These are phyloP conservation scores for Diaporthe amygdali DNA, from an alignment of 2,329 filamentous ascomycete species.

Conservation along the genomic window DNA sequence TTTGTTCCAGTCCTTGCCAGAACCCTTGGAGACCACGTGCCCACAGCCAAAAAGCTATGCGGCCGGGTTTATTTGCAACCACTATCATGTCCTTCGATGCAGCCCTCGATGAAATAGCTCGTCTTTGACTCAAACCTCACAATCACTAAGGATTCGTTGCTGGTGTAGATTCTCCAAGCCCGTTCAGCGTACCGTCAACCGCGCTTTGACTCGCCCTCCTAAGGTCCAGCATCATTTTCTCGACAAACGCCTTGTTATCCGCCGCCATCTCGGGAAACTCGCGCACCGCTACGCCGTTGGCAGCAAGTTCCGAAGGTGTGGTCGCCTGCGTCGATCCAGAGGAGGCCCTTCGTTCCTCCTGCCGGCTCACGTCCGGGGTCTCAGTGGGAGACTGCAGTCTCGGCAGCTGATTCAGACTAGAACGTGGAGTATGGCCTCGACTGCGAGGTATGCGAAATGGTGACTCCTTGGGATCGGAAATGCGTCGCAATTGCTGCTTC, in stretches of 20 bases:
- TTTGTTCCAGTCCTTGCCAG: neutral
- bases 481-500: slow-evolving; percentile 25
- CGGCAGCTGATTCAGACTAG: slow-evolving; percentile 20
- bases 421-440: slow-evolving; percentile 22
- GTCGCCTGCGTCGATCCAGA: slow-evolving; percentile 24
- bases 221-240: slow-evolving; percentile 58
- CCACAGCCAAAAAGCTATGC: neutral
- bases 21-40: no score
- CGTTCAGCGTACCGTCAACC: neutral
- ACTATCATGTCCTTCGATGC: neutral
- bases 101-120: neutral
- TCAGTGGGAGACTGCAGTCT: slow-evolving; percentile 20
- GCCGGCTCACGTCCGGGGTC: neutral
- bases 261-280: slow-evolving; percentile 44
- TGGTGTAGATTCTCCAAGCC: neutral
- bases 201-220: slow-evolving; percentile 41
- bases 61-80: neutral
- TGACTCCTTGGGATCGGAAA: slow-evolving; percentile 23
- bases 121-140: neutral
- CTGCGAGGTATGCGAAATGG: slow-evolving; percentile 14
- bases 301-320: slow-evolving; percentile 23
- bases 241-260: slow-evolving; percentile 54
- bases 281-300: slow-evolving; percentile 23
- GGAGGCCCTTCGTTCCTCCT: slow-evolving; percentile 25
- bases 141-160: neutral